phyloP scores from a whole-genome alignment of 371 early-diverging fungal species.

The Mortierella sp. region DNA sequence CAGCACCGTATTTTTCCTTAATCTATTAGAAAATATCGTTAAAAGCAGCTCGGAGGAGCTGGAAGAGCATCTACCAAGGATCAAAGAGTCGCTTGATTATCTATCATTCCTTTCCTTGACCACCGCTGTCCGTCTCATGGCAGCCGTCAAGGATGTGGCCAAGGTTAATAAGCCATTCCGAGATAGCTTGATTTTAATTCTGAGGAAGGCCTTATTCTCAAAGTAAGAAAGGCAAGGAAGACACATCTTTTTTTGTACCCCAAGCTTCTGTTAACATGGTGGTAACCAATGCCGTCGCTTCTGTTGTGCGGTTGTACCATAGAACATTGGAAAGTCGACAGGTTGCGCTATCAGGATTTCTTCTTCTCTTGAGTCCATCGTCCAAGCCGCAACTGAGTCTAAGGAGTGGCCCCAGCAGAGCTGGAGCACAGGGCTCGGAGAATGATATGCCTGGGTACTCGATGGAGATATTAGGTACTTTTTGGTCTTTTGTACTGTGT shows the following conservation, averaged over 20 bases:
- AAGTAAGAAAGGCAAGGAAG: conserved; percentile 58
- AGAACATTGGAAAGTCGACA: conserved; percentile 70
- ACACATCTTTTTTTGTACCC: no score
- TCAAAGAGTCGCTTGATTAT: conserved; percentile 72
- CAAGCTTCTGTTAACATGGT: not conserved
- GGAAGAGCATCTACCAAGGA: conserved; percentile 52
- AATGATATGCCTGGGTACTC: conserved; percentile 39
- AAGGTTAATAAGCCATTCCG: conserved; percentile 64
- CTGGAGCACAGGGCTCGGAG: conserved; percentile 5
- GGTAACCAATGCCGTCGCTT: not conserved
- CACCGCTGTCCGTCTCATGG: conserved; percentile 65
- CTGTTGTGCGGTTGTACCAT: not conserved
- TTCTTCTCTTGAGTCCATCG: conserved; percentile 59
- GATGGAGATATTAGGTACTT: conserved; percentile 68
- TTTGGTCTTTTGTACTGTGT: not conserved
- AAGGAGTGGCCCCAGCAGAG: conserved; percentile 30
- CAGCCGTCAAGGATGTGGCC: conserved; percentile 65
- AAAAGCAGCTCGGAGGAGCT: conserved; percentile 57
- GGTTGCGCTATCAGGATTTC: conserved; percentile 69
- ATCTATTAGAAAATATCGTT: conserved; percentile 62
- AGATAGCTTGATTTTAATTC: conserved; percentile 68
- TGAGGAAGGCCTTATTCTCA: conserved; percentile 73
- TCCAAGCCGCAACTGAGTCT: conserved; percentile 6
- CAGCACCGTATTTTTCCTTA: conserved; percentile 64
- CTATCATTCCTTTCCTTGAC: conserved; percentile 66